These are phyloP conservation scores for Sporisorium sorghi DNA, from an alignment of 1,284 basidiomycete genomes.

Conservation along the genomic window DNA sequence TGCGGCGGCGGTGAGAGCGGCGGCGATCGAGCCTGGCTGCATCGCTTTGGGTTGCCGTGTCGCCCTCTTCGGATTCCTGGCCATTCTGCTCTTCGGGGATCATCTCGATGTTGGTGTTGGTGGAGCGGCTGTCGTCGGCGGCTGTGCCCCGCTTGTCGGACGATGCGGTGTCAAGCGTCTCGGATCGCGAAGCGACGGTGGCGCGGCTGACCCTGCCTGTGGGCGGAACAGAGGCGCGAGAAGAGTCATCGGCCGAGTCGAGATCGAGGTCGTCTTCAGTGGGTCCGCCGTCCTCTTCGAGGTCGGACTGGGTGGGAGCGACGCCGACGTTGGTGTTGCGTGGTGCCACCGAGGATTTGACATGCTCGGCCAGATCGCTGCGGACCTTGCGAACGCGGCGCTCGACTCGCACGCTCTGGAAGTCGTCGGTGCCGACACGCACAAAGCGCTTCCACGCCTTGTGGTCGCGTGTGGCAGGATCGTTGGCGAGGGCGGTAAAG, in stretches of 20 bases:
- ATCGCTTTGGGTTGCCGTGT: constrained; percentile 15
- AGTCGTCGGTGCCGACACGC: constrained; percentile 82
- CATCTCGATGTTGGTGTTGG: constrained; percentile 52
- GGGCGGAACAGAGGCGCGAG: constrained; percentile 24
- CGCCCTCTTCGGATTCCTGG: constrained; percentile 25
- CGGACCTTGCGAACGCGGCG: constrained; percentile 86
- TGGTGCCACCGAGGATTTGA: constrained; percentile 55
- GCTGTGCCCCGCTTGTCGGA: constrained; percentile 30
- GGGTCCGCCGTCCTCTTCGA: constrained; percentile 51
- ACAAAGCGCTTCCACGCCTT: constrained; percentile 87
- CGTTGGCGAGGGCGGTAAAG: constrained; percentile 80
- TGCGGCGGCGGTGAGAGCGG: constrained; percentile 29
- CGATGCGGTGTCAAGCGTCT: constrained; percentile 32
- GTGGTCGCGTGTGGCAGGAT: constrained; percentile 75
- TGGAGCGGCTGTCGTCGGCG: constrained; percentile 47
- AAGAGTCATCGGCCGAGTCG: constrained; percentile 49
- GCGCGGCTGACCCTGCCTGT: constrained; percentile 35
- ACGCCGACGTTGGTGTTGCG: constrained; percentile 60
- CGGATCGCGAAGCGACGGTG: constrained; percentile 30
- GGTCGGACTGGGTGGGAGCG: constrained; percentile 53
- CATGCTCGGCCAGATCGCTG: constrained; percentile 73
- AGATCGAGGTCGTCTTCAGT: constrained; percentile 58
- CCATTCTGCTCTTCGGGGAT: constrained; percentile 54
- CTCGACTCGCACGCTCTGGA: constrained; percentile 85
- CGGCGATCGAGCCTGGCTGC: constrained; percentile 5